These are phyloP conservation scores for Borovskyia barvae DNA, from an alignment of 208 protist species.

Conservation along the genomic window DNA sequence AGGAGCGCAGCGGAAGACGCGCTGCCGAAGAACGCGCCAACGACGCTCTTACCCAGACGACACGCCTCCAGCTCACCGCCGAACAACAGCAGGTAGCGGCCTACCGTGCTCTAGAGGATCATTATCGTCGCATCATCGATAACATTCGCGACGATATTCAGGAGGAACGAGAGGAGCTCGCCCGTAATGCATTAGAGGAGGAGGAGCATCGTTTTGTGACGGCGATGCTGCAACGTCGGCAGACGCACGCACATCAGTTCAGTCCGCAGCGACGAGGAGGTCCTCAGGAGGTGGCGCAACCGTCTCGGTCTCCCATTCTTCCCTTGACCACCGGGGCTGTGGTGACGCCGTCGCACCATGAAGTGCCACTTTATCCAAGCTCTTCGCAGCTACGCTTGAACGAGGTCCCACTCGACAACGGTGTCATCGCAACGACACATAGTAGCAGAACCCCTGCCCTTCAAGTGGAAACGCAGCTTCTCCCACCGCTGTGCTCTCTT, in stretches of 20 bases:
- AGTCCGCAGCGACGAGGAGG: too few species aligned
- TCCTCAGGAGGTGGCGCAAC: too few species aligned
- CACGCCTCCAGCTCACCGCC: constrained; percentile 12
- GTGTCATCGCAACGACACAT: too few species aligned
- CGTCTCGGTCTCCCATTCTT: too few species aligned
- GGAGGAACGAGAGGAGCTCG: constrained; percentile 42
- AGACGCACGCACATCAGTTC: too few species aligned
- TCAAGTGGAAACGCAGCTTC: neutral
- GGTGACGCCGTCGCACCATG: too few species aligned
- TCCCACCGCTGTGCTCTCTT: too few species aligned
- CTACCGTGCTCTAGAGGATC: constrained; percentile 9
- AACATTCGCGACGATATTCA: constrained; percentile 7
- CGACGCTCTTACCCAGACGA: constrained; percentile 1
- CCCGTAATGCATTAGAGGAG: constrained; percentile 37
- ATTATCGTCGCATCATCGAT: constrained; percentile 14
- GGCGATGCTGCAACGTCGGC: constrained; percentile 25
- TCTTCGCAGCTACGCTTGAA: too few species aligned
- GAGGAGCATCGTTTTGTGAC: constrained; percentile 48
- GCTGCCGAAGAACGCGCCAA: constrained; percentile 5
- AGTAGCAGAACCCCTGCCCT: too few species aligned
- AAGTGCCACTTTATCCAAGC: too few species aligned
- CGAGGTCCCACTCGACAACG: too few species aligned
- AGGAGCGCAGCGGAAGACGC: neutral
- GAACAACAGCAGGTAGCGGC: constrained; percentile 11
- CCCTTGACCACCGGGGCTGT: too few species aligned